Conservation (phyloP, 2,329 filamentous ascomycete species). For the Drechslerella coelobrocha region DNA sequence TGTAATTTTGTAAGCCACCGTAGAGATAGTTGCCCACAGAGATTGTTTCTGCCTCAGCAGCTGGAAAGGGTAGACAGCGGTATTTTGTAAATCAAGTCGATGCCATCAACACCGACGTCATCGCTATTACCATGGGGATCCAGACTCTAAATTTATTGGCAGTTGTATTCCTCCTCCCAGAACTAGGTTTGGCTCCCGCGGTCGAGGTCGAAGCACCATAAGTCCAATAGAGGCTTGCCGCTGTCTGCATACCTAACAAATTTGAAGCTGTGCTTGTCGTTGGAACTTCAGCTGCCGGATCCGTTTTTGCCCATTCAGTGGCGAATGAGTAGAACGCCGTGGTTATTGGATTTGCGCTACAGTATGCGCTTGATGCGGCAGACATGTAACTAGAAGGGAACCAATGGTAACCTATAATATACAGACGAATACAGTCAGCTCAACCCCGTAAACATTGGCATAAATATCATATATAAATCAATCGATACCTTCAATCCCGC, state of each 20-base stretch:
- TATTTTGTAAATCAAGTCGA: constrained; percentile 4
- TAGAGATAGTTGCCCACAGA: no score
- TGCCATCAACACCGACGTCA: background rate
- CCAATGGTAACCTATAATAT: constrained; percentile 22
- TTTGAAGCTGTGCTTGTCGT: constrained; percentile 26
- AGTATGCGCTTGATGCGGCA: constrained; percentile 31
- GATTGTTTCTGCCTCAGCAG: no score
- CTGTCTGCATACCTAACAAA: constrained; percentile 35
- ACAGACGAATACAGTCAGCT: background rate
- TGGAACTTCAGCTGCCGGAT: constrained; percentile 10
- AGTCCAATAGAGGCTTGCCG: constrained; percentile 36
- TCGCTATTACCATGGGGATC: background rate
- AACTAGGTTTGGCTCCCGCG: background rate
- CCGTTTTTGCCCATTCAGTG: constrained; percentile 24
- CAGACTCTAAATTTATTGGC: constrained; percentile 3
- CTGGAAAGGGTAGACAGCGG: no score
- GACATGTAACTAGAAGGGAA: constrained; percentile 36
- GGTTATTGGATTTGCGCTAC: constrained; percentile 34
- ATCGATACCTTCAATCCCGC: constrained; percentile 37
- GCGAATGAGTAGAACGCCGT: constrained; percentile 42
- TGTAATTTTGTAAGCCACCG: no score
- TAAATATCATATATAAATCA: background rate
- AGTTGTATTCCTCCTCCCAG: background rate
- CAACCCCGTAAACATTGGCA: no score
- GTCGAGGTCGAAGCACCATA: constrained; percentile 15